A percentile compares a stretch with the other conserved stretches of the same genome.
Evolutionary conservation across 1,139 yeast genomes (phyloP).

Genomic region (Kodamaea sp.): DNA sequence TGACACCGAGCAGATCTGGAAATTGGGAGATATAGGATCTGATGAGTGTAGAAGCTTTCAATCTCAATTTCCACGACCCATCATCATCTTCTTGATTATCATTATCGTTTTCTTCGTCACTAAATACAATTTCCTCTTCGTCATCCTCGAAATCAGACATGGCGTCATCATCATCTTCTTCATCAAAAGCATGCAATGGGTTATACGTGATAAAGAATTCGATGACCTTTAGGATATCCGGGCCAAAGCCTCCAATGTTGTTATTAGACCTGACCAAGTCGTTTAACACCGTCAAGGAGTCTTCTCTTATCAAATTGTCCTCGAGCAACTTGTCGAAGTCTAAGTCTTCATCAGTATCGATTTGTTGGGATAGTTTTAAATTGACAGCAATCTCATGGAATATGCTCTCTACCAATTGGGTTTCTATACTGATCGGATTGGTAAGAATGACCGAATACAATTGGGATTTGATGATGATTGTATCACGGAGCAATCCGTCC

Average conservation of each 20-base stretch:
- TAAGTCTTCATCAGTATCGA: conserved; percentile 45
- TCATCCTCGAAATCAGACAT: conserved; percentile 32
- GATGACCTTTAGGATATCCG: conserved; percentile 34
- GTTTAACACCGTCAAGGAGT: conserved; percentile 46
- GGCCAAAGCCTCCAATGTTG: conserved; percentile 6
- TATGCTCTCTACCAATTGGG: conserved; percentile 10
- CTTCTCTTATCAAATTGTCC: conserved; percentile 45
- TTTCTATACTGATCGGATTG: conserved; percentile 8
- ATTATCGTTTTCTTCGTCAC: conserved; percentile 43
- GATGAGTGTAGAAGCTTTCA: conserved; percentile 51
- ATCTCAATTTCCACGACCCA: conserved; percentile 70
- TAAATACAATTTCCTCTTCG: conserved; percentile 37
- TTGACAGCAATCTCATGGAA: conserved; percentile 14
- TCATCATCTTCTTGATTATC: conserved; percentile 47
- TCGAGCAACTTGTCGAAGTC: conserved; percentile 41
- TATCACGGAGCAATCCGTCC: conserved; percentile 4
- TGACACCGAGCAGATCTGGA: conserved; percentile 22
- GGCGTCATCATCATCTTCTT: conserved; percentile 28
- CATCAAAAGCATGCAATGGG: conserved; percentile 46
- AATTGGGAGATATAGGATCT: conserved; percentile 37
- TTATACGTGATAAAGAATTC: conserved; percentile 52
- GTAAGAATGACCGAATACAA: conserved; percentile 14
- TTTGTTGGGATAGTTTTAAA: conserved; percentile 31
- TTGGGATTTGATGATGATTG: conserved; percentile 12
- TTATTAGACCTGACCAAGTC: conserved; percentile 24